Evolutionary conservation across 1,284 basidiomycete genomes (phyloP).

Genomic region (Cystobasidium pallidum): DNA sequence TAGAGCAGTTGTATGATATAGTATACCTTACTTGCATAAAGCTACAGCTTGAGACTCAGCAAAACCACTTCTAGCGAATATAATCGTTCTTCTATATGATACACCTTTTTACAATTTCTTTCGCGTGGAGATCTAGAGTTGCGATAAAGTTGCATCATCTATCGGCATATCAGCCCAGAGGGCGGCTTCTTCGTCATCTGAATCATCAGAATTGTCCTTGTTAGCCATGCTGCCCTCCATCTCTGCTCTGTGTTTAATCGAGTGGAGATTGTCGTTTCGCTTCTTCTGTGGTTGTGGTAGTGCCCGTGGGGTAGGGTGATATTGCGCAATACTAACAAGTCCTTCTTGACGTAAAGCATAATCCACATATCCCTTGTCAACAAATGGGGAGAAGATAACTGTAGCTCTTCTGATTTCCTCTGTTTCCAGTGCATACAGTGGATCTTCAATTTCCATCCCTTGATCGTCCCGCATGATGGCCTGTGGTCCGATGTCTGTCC

Average conservation of each 20-base stretch:
- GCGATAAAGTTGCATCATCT: conserved; percentile 25
- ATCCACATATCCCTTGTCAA: conserved; percentile 25
- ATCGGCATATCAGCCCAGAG: conserved; percentile 29
- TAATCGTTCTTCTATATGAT: not conserved
- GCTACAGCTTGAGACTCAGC: conserved; percentile 3
- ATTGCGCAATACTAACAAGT: conserved; percentile 9
- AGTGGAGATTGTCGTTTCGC: too few species aligned
- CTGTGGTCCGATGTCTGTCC: conserved; percentile 5
- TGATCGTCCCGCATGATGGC: conserved; percentile 2
- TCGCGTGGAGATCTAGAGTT: not conserved
- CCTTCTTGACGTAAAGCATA: conserved; percentile 41
- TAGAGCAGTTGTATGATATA: too few species aligned
- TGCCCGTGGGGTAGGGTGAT: conserved; percentile 12
- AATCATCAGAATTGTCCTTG: conserved; percentile 1
- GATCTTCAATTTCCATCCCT: conserved; percentile 25
- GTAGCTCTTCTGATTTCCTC: conserved; percentile 38
- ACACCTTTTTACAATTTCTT: not conserved
- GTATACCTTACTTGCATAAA: not conserved
- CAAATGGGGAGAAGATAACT: conserved; percentile 33
- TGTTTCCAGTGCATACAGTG: conserved; percentile 12
- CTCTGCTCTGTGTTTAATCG: too few species aligned
- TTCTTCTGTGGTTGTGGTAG: not conserved
- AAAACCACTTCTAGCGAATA: not conserved
- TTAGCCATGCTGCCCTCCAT: not conserved
- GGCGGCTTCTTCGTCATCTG: conserved; percentile 28